Evolutionary conservation across 1,284 basidiomycete genomes (phyloP).

Genomic region (Rugiboletus extremiorientalis): DNA sequence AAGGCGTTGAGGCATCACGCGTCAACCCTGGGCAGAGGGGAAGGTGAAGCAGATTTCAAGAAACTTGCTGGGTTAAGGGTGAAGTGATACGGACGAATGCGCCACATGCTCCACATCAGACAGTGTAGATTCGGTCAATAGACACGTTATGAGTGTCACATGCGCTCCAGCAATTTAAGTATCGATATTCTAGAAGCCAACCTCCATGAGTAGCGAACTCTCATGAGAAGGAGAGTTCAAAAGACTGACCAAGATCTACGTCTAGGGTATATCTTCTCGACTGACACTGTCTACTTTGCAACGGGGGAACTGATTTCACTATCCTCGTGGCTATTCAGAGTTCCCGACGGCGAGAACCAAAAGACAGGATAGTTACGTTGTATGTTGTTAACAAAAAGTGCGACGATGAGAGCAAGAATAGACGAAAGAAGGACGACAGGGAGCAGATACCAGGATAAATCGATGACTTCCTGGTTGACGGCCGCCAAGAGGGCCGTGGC

Average conservation of each 20-base stretch:
- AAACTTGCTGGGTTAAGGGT: constrained; percentile 32
- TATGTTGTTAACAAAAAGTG: constrained; percentile 57
- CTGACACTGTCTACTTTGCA: background rate
- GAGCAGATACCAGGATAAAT: constrained; percentile 61
- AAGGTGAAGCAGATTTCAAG: constrained; percentile 6
- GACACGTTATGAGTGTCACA: constrained; percentile 1
- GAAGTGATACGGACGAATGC: constrained; percentile 2
- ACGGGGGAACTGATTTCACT: background rate
- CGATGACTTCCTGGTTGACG: constrained; percentile 43
- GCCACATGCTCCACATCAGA: constrained; percentile 16
- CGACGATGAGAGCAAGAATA: constrained; percentile 49
- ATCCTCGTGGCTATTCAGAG: background rate
- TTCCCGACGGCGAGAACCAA: constrained; percentile 38
- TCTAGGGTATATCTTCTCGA: background rate
- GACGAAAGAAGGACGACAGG: constrained; percentile 56
- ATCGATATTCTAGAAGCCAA: background rate
- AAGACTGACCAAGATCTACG: constrained; percentile 8
- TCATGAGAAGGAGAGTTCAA: background rate
- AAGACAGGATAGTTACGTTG: constrained; percentile 58
- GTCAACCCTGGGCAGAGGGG: constrained; percentile 34
- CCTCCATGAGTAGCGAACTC: constrained; percentile 1
- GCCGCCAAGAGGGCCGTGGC: constrained; percentile 49
- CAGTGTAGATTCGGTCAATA: constrained; percentile 2
- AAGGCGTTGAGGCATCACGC: background rate
- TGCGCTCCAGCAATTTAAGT: background rate